Conservation (phyloP, 2,329 filamentous ascomycete species). For the Hypoxylon sp. region DNA sequence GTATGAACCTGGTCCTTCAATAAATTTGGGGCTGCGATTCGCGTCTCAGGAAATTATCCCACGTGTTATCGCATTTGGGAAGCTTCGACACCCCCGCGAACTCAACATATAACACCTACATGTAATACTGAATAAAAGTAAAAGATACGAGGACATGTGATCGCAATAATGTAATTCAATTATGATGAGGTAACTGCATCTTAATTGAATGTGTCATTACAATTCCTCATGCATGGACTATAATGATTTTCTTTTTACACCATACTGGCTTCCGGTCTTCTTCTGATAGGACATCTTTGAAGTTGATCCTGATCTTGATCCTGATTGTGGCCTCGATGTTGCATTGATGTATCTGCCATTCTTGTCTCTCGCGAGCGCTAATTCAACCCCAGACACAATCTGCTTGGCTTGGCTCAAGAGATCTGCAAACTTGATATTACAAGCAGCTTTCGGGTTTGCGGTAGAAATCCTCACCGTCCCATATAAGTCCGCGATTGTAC, state of each 20-base stretch:
- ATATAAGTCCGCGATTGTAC: constrained; percentile 41
- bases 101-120: not conserved
- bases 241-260: not conserved
- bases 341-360: constrained; percentile 20
- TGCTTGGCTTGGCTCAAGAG: constrained; percentile 41
- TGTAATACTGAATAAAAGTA: not conserved
- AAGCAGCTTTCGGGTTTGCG: constrained; percentile 39
- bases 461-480: constrained; percentile 47
- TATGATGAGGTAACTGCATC: not conserved
- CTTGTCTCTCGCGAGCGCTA: constrained; percentile 33
- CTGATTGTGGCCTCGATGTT: not conserved
- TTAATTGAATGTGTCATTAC: not conserved
- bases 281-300: not conserved
- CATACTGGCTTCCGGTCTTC: not conserved
- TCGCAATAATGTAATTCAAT: not conserved
- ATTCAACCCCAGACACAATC: constrained; percentile 40
- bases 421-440: constrained; percentile 47
- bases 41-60: constrained; percentile 39
- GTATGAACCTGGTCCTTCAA: constrained; percentile 21
- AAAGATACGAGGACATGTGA: constrained; percentile 4
- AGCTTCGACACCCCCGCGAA: constrained; percentile 22
- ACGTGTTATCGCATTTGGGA: constrained; percentile 31
- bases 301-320: not conserved
- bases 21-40: constrained; percentile 36
- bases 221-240: not conserved